Evolutionary conservation across 192 early-diverging fungal genomes (phyloP).

Genomic region (Umbelopsis sp.): DNA sequence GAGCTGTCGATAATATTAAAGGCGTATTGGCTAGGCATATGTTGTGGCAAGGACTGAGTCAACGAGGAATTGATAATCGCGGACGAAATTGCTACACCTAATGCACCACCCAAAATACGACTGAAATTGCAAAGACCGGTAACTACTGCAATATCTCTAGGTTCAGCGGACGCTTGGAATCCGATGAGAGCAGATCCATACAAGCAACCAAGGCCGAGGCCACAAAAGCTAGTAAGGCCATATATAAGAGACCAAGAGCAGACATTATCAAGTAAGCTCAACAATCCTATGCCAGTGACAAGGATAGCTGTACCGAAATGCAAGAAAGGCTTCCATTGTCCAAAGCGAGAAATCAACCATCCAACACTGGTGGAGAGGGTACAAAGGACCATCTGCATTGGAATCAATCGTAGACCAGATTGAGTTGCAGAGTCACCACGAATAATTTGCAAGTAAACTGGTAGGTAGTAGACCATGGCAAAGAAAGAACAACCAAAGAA

Average conservation of each 20-base stretch:
- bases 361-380: conserved; percentile 24
- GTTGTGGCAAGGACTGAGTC: conserved; percentile 14
- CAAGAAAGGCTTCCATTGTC: conserved; percentile 24
- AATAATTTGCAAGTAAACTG: conserved; percentile 58
- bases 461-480: conserved; percentile 37
- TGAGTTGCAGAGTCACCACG: conserved; percentile 57
- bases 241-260: conserved; percentile 25
- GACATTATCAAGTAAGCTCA: conserved; percentile 55
- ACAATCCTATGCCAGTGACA: conserved; percentile 63
- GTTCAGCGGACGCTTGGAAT: conserved; percentile 32
- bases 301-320: conserved; percentile 60
- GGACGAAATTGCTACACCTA: conserved; percentile 33
- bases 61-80: conserved; percentile 36
- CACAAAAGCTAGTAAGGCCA: conserved; percentile 31
- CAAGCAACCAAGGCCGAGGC: conserved; percentile 32
- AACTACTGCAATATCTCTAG: conserved; percentile 40
- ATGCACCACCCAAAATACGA: conserved; percentile 37
- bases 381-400: conserved; percentile 35
- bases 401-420: conserved; percentile 43
- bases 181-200: conserved; percentile 39
- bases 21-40: conserved; percentile 16
- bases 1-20: conserved; percentile 18
- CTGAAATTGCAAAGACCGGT: conserved; percentile 39
- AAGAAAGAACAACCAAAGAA: conserved; percentile 42
- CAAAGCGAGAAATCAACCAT: conserved; percentile 23